A percentile compares a stretch with the other conserved stretches of the same genome.
Conservation (phyloP, 2,329 filamentous ascomycete genomes). For the Penicillium sp. region DNA sequence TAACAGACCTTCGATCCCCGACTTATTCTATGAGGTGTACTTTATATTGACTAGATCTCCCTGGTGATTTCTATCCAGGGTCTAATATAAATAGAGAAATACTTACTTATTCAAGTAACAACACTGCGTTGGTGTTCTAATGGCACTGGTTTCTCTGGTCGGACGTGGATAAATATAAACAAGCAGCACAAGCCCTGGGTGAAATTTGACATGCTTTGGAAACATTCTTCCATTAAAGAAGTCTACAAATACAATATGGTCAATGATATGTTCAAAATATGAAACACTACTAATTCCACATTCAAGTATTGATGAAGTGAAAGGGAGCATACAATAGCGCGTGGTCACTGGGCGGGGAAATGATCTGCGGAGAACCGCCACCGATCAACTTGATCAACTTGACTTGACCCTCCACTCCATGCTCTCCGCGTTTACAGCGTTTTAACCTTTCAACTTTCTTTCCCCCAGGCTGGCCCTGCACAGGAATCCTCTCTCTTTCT, state of each 20-base stretch:
- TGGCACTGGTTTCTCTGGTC: neutral
- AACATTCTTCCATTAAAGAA: no score
- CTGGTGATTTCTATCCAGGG: no score
- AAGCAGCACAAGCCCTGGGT: neutral
- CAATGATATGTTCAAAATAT: neutral
- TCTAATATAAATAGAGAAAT: no score
- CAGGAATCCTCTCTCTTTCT: neutral
- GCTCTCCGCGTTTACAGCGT: slow-evolving; percentile 5
- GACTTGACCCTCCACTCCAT: slow-evolving; percentile 7
- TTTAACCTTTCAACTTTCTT: slow-evolving; percentile 1
- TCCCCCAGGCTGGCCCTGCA: slow-evolving; percentile 38
- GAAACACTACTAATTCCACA: no score
- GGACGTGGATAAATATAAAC: neutral
- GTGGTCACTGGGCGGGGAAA: slow-evolving; percentile 9
- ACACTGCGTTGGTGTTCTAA: neutral
- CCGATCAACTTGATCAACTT: slow-evolving; percentile 12
- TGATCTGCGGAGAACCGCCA: slow-evolving; percentile 16
- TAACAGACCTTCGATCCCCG: no score
- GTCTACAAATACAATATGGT: neutral
- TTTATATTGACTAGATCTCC: no score
- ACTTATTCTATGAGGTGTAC: no score
- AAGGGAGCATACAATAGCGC: no score
- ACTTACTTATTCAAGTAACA: no score
- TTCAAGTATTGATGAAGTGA: neutral
- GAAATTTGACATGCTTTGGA: no score